Evolutionary conservation across 2,329 filamentous ascomycete species (phyloP).

Genomic region (Penicillium sclerotiorum): DNA sequence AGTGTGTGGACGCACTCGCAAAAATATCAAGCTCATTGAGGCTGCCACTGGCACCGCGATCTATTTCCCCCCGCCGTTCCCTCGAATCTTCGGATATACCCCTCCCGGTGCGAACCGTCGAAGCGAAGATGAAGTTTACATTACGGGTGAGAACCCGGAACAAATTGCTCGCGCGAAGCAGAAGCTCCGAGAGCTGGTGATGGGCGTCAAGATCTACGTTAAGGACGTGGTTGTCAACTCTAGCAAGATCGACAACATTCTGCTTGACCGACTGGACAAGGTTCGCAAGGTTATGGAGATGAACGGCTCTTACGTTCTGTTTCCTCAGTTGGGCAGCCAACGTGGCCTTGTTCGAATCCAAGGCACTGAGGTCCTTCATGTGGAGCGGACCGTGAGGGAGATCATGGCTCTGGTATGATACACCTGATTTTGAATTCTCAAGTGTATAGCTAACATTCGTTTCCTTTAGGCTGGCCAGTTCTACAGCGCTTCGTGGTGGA

Average conservation of each 20-base stretch:
- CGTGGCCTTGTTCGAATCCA: constrained; percentile 86
- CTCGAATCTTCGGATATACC: constrained; percentile 85
- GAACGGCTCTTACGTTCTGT: constrained; percentile 92
- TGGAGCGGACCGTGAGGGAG: constrained; percentile 92
- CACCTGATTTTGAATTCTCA: neutral
- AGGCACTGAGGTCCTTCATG: constrained; percentile 87
- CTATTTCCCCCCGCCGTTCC: constrained; percentile 95
- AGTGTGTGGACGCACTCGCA: constrained; percentile 88
- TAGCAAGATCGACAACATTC: constrained; percentile 91
- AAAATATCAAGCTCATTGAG: constrained; percentile 98
- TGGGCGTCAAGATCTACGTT: constrained; percentile 78
- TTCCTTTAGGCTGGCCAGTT: constrained; percentile 84
- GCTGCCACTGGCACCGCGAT: constrained; percentile 94
- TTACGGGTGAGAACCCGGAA: constrained; percentile 85
- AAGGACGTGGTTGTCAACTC: constrained; percentile 90
- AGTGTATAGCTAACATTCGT: neutral
- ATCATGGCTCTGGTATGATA: constrained; percentile 81
- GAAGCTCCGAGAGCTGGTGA: constrained; percentile 83
- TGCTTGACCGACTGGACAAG: constrained; percentile 90
- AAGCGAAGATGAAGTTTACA: constrained; percentile 88
- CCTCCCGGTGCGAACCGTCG: constrained; percentile 79
- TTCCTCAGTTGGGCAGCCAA: constrained; percentile 84
- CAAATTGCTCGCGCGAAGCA: constrained; percentile 87
- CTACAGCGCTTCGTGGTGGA: constrained; percentile 96
- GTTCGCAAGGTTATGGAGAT: constrained; percentile 97